Evolutionary conservation across 805 yeast genomes (phyloP), one percentile per base, ranked within the genome.

Genomic region (Candida sakaeoensis): DNA sequence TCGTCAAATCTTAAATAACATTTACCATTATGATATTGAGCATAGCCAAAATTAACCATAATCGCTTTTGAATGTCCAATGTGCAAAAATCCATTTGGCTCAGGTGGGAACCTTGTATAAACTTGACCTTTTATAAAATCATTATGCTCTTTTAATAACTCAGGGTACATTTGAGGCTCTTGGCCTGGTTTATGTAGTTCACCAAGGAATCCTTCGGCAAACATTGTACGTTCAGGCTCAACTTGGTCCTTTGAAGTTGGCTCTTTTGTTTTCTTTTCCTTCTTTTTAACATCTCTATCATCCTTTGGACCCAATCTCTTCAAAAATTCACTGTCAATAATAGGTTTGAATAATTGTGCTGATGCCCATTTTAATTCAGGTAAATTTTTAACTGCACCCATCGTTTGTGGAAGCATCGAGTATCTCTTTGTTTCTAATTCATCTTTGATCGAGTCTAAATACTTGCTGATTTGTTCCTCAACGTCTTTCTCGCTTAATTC

Each of bases 41-140:
- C 99, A 62, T 74, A 93, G n/a, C 99, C 99, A 63, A 93, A 93
- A 61, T 93, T 90, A 40, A 91, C 96, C 79, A 93, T 85, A 58
- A 93, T 91, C 38, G 99, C 99, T 67, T 93, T 93, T 30, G 96
- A 85, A 59, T 93, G 99, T 33, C 99, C 99, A 61, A 93, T 91
- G 61, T 93, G 99, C 57, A 93, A 74, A 59, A 81, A 93, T 52
- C 99, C 99, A 65, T 95, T 91, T 30, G 99, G 99, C 68, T 93
- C 99, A 5, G 99, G 99, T 34, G 99, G 99, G 68, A 93, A 93
- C 60, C 99, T 80, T 3, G 99, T 93, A 53, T 77, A 80, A 21
- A 91, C 98, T 55, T 76, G 74, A 34, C 96, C 95, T 27, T 77
- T 74, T 24, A 95, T 87, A 48, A 78, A 79, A 41, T 74, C 77